Conservation (phyloP, 108 stramenopile genomes). For the Heterococcus sp. region DNA sequence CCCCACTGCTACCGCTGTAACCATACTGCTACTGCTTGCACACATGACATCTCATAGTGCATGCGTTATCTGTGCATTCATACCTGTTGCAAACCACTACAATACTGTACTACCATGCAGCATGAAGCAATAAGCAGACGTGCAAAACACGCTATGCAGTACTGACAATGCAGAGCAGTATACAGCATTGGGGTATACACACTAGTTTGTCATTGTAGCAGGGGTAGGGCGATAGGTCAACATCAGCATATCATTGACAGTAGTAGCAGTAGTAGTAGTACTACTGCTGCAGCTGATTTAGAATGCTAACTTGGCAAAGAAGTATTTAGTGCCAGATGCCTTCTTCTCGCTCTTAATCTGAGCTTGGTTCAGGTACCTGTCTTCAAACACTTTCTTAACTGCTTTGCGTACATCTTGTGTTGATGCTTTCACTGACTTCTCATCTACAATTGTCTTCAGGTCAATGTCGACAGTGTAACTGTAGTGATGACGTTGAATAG, state of each 20-base stretch:
- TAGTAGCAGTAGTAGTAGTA: no score
- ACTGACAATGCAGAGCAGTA: not conserved
- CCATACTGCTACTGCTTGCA: no score
- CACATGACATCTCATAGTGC: no score
- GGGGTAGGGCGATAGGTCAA: not conserved
- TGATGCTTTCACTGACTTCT: slow-evolving; percentile 32
- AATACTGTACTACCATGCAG: not conserved
- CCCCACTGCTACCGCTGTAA: no score
- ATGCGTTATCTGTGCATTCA: no score
- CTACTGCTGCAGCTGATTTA: no score
- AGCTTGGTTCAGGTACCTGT: slow-evolving; percentile 43
- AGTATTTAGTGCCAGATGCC: slow-evolving; percentile 46
- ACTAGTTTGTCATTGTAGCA: no score
- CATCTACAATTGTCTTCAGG: slow-evolving; percentile 41
- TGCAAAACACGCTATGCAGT: not conserved
- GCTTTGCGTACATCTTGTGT: slow-evolving; percentile 23
- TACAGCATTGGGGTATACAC: not conserved
- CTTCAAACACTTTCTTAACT: slow-evolving; percentile 45
- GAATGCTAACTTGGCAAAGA: slow-evolving; percentile 44
- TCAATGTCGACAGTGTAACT: slow-evolving; percentile 48
- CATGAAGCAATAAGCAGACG: no score
- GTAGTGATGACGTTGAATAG: not conserved
- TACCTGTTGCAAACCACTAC: no score
- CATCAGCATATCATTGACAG: not conserved
- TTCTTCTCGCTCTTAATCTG: slow-evolving; percentile 43